phyloP scores from a whole-genome alignment of 257 asterid genomes.

The Ophiorrhiza pumila region DNA sequence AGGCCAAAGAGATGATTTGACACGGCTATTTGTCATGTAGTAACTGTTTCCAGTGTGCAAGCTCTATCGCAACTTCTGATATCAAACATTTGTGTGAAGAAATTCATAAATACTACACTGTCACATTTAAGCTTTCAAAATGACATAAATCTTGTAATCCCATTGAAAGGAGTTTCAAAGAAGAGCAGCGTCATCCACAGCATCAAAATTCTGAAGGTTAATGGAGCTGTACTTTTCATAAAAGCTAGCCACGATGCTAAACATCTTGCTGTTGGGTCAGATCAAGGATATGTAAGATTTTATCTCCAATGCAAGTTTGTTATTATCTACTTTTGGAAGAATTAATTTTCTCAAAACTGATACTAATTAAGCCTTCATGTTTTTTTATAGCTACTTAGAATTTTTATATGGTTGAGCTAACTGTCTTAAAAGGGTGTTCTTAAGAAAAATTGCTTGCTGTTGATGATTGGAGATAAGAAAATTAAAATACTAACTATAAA shows the following conservation, averaged over 20 bases:
- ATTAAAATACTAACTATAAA: neutral
- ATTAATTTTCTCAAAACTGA: neutral
- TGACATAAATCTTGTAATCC: neutral
- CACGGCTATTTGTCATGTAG: neutral
- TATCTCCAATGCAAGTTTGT: neutral
- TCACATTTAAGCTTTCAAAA: neutral
- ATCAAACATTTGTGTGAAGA: neutral
- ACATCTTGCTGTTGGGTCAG: slow-evolving; percentile 80
- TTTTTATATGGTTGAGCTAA: neutral
- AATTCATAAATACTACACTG: neutral
- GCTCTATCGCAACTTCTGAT: neutral
- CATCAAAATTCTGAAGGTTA: slow-evolving; percentile 61
- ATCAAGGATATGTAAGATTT: slow-evolving; percentile 82
- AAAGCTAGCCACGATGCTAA: slow-evolving; percentile 47
- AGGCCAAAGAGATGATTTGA: neutral
- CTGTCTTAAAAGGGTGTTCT: neutral
- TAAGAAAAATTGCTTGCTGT: neutral
- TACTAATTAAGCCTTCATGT: neutral
- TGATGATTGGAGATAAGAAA: neutral
- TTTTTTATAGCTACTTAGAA: neutral
- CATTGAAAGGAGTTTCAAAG: slow-evolving; percentile 66
- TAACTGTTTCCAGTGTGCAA: neutral
- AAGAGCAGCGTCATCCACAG: slow-evolving; percentile 67
- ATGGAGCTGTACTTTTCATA: slow-evolving; percentile 71
- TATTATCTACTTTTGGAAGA: neutral